phyloP scores from a whole-genome alignment of 805 yeast genomes.

The Metschnikowia vanudenii region DNA sequence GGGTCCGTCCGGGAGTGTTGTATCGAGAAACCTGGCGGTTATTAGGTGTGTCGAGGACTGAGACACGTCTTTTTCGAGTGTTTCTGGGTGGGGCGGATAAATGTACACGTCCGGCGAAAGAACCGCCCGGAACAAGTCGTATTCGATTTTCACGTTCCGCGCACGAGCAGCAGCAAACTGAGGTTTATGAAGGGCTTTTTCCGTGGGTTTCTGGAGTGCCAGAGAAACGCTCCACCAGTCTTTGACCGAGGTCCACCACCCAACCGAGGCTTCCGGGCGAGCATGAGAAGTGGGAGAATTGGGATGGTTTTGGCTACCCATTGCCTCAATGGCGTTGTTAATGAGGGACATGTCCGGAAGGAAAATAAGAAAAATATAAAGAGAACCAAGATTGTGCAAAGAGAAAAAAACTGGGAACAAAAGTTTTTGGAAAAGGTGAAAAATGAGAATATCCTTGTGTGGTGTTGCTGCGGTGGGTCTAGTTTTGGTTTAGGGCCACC shows the following conservation, averaged over 20 bases:
- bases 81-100: constrained; percentile 16
- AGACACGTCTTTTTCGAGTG: neutral
- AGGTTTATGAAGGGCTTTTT: constrained; percentile 7
- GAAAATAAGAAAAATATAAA: neutral
- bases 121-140: constrained; percentile 34
- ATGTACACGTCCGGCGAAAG: constrained; percentile 31
- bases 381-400: neutral
- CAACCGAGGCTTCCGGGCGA: constrained; percentile 20
- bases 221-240: constrained; percentile 42
- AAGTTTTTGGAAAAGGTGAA: no score
- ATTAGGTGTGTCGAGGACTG: constrained; percentile 1
- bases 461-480: neutral
- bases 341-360: constrained; percentile 11
- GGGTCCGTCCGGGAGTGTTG: constrained; percentile 19
- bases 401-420: no score
- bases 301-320: constrained; percentile 23
- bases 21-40: constrained; percentile 28
- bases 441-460: no score
- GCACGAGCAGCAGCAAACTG: constrained; percentile 21
- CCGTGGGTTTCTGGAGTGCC: constrained; percentile 22
- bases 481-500: neutral
- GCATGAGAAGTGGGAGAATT: no score
- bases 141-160: constrained; percentile 31
- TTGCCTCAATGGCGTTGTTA: constrained; percentile 24
- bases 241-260: constrained; percentile 25